phyloP scores from a whole-genome alignment of 2,329 filamentous ascomycete genomes.

The Pezicula carpinea region DNA sequence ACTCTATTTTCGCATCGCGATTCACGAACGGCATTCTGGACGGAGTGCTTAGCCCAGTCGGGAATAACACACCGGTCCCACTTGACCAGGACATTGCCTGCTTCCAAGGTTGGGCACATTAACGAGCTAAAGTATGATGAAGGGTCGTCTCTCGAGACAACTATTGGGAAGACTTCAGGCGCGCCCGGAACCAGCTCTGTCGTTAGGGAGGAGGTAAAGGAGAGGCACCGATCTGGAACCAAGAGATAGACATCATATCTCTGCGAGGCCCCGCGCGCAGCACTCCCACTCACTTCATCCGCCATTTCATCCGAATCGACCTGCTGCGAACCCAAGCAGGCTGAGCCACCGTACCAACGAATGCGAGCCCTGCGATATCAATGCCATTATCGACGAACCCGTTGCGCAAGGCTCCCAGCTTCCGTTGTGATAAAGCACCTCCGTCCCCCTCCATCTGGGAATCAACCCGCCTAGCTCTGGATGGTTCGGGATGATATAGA shows the following conservation, averaged over 20 bases:
- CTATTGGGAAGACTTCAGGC: constrained; percentile 23
- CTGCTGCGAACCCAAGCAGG: no score
- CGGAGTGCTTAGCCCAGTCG: background rate
- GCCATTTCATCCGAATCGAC: background rate
- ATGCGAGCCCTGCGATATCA: background rate
- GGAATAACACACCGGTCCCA: background rate
- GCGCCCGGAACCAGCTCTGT: constrained; percentile 7
- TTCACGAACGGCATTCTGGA: background rate
- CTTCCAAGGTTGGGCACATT: constrained; percentile 6
- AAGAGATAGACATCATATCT: background rate
- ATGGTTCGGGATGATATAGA: constrained; percentile 14
- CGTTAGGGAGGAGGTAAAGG: no score
- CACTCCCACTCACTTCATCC: background rate
- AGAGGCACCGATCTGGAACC: background rate
- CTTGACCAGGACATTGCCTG: constrained; percentile 4
- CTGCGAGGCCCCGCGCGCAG: background rate
- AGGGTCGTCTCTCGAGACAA: constrained; percentile 20
- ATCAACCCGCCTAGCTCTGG: background rate
- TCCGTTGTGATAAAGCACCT: background rate
- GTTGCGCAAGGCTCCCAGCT: background rate
- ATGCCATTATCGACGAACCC: background rate
- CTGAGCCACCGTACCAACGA: no score
- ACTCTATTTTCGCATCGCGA: background rate
- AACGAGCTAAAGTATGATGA: constrained; percentile 21
- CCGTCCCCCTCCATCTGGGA: background rate